These are phyloP conservation scores for Pseudoperonospora humuli DNA, from an alignment of 352 stramenopile genomes.

Conservation along the genomic window DNA sequence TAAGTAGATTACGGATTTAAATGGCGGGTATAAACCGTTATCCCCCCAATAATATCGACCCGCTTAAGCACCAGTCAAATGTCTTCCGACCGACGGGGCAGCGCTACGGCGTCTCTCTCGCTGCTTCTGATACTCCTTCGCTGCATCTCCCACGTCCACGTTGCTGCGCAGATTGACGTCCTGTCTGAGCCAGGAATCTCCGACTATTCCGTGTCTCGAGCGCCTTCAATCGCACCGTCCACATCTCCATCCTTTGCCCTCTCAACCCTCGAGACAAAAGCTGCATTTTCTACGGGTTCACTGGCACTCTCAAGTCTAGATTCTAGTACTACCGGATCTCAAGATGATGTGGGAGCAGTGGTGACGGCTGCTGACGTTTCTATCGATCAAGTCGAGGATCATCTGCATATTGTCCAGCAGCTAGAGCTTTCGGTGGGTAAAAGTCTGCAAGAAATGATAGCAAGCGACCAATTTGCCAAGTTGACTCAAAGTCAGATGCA, in stretches of 20 bases:
- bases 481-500: constrained; percentile 19
- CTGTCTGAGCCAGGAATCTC: background rate
- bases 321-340: constrained; percentile 13
- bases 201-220: background rate
- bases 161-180: background rate
- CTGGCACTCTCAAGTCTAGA: constrained; percentile 9
- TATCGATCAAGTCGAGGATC: constrained; percentile 70
- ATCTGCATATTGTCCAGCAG: constrained; percentile 67
- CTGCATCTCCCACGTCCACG: background rate
- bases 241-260: background rate
- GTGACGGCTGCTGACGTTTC: constrained; percentile 40
- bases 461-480: constrained; percentile 16
- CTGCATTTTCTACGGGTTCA: background rate
- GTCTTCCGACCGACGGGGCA: no score
- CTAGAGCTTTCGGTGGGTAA: constrained; percentile 58
- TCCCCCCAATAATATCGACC: no score
- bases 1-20: no score
- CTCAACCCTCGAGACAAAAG: constrained; percentile 2
- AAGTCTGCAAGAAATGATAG: constrained; percentile 47
- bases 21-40: no score
- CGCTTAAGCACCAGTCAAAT: no score
- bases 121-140: background rate
- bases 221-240: background rate
- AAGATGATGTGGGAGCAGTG: constrained; percentile 6
- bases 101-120: background rate